Base-by-base conservation (phyloP, 805 yeast genomes). In the Candida tammaniensis region DNA sequence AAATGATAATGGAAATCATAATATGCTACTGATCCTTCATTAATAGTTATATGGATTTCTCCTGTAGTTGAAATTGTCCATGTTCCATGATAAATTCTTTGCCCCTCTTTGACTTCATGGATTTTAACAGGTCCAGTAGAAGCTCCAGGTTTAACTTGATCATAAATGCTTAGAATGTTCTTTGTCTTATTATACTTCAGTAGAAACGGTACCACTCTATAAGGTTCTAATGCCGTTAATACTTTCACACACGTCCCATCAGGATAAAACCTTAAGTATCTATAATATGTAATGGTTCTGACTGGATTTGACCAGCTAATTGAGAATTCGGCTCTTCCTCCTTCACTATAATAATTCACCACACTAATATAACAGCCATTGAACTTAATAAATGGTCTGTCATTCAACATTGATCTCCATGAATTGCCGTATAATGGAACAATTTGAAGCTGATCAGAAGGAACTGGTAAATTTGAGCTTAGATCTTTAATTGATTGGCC, bases 341-440 rank as follows among this genome's bases (percentile, higher is more conserved):
- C 97, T 49, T 85, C 87, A 35, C 95, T 73, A 46, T 83, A 75
- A 57, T 88, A 89, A 41, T 84, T 84, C 33, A 89, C 85, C 13
- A 81, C 84, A 48, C 95, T 80, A 15, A 91, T 84, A 48, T 91
- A 91, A 13, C 87, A 71, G 1, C 98, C 98, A 35, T 78, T 68
- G 54, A 76, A 86, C 49, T 91, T 82, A 21, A 89, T 48, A 48
- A 81, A 82, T 0, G 97, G 96, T 24, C 96, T 63, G 23, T 74
- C 71, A 27, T 57, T 48, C 26, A 77, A 63, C 86, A 83, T 77
- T 14, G 48, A 43, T 42, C 71, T 62, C 72, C 72, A 67, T 5
- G 67, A 55, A 29, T 54, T 40, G 15, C 46, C 43, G 37, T 59
- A 64, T 27, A 57, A 60, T 2, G 59, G 55, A 10, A 65, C 24